Evolutionary conservation across 2,329 filamentous ascomycete species (phyloP).

Genomic region (Epichloe hybrida): DNA sequence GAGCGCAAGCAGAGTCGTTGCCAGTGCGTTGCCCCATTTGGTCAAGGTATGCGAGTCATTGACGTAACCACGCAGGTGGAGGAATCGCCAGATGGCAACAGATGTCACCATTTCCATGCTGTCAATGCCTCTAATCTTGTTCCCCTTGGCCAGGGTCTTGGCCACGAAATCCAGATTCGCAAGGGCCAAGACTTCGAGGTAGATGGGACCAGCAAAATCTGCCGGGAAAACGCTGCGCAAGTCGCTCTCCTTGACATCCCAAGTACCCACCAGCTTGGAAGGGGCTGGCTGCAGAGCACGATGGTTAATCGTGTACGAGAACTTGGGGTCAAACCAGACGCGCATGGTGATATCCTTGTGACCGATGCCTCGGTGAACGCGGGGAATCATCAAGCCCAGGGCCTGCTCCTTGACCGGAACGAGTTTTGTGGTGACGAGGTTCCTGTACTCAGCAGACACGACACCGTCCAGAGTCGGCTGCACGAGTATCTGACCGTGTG

Average conservation of each 20-base stretch:
- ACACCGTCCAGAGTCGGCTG: constrained; percentile 78
- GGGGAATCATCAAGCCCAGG: constrained; percentile 63
- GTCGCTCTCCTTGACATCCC: constrained; percentile 56
- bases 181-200: constrained; percentile 52
- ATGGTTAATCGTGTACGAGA: constrained; percentile 55
- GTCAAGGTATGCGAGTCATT: constrained; percentile 69
- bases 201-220: constrained; percentile 28
- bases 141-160: constrained; percentile 50
- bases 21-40: constrained; percentile 68
- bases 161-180: constrained; percentile 56
- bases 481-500: constrained; percentile 64
- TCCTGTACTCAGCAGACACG: constrained; percentile 65
- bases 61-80: constrained; percentile 79
- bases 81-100: constrained; percentile 75
- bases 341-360: constrained; percentile 64
- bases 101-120: constrained; percentile 51
- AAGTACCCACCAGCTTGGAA: constrained; percentile 39
- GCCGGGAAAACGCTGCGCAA: constrained; percentile 35
- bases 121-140: constrained; percentile 47
- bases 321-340: constrained; percentile 71
- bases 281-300: constrained; percentile 31
- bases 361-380: constrained; percentile 71
- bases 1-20: constrained; percentile 51
- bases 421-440: constrained; percentile 61
- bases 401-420: constrained; percentile 63